phyloP scores from a whole-genome alignment of 2,329 filamentous ascomycete species.

The Aureobasidium uvarum region DNA sequence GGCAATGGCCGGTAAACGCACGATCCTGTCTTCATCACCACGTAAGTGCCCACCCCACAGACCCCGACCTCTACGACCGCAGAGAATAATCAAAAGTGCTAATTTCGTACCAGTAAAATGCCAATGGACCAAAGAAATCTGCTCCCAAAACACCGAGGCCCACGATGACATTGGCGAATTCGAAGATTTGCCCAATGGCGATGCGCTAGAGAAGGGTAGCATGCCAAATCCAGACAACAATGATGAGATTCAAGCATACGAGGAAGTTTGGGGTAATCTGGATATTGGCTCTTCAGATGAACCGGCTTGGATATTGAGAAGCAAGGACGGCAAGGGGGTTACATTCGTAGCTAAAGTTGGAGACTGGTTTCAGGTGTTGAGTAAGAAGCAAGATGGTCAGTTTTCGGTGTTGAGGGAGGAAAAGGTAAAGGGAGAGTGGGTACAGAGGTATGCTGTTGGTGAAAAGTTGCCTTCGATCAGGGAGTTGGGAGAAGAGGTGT shows the following conservation, averaged over 20 bases:
- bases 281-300: background rate
- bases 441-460: constrained; percentile 3
- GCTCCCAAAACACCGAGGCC: constrained; percentile 15
- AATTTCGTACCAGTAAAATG: constrained; percentile 11
- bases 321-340: constrained; percentile 1
- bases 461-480: constrained; percentile 7
- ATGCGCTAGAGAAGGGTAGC: constrained; percentile 15
- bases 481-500: background rate
- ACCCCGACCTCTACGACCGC: background rate
- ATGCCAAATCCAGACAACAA: constrained; percentile 22
- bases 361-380: constrained; percentile 14
- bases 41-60: background rate
- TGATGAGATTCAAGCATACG: constrained; percentile 10
- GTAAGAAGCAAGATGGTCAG: background rate
- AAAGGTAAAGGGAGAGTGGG: background rate
- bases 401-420: constrained; percentile 25
- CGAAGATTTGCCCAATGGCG: constrained; percentile 19
- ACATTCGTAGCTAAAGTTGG: constrained; percentile 16
- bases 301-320: constrained; percentile 17
- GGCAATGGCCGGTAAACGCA: constrained; percentile 23
- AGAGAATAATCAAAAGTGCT: background rate
- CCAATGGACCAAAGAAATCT: constrained; percentile 24
- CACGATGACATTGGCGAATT: constrained; percentile 22
- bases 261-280: constrained; percentile 19
- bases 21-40: constrained; percentile 8